These are phyloP conservation scores for Backusella parvicylindrica DNA, from an alignment of 192 early-diverging fungal genomes.

Conservation along the genomic window DNA sequence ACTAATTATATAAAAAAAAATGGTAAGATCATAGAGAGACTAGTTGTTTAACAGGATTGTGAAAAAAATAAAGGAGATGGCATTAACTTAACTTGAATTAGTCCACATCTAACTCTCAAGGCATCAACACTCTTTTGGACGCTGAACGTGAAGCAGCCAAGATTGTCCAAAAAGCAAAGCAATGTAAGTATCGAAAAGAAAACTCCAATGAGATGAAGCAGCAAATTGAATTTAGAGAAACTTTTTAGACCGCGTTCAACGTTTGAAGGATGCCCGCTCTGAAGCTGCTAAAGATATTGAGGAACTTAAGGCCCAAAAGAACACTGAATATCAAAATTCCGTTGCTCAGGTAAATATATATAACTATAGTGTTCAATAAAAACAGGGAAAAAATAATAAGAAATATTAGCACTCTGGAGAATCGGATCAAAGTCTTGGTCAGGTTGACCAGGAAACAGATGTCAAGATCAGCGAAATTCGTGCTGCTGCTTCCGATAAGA, in stretches of 20 bases:
- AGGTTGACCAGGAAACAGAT: conserved; percentile 70
- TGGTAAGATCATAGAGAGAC: no score
- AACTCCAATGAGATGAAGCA: not conserved
- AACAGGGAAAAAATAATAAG: not conserved
- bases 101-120: conserved; percentile 70
- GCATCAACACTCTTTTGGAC: conserved; percentile 94
- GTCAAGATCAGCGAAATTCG: conserved; percentile 61
- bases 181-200: conserved; percentile 66
- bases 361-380: no score
- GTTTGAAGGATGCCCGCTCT: conserved; percentile 90
- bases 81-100: not conserved
- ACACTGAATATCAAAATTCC: conserved; percentile 71
- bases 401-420: conserved; percentile 60
- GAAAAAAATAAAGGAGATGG: not conserved
- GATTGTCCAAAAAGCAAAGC: conserved; percentile 88
- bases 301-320: conserved; percentile 80
- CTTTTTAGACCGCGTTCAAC: conserved; percentile 78
- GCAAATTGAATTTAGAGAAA: not conserved
- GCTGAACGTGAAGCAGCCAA: conserved; percentile 95
- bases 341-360: conserved; percentile 60
- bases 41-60: no score
- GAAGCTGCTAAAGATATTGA: conserved; percentile 93
- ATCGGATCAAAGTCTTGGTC: conserved; percentile 57
- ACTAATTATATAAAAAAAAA: not conserved
- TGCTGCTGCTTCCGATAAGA: conserved; percentile 57